phyloP scores from a whole-genome alignment of 140 eudicot species.

The Flaveria floridana region DNA sequence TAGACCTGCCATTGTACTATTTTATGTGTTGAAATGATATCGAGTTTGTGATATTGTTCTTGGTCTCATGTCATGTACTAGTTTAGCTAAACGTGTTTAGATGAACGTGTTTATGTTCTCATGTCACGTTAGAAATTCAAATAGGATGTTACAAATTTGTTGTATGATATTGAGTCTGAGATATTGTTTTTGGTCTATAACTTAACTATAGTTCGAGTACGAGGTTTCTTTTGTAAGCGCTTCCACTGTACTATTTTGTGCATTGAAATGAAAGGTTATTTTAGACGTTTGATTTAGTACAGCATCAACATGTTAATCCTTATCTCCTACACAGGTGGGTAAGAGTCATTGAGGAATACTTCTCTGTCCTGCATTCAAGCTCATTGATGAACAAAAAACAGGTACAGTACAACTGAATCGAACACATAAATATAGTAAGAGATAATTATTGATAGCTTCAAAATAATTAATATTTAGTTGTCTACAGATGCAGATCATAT shows the following conservation, averaged over 20 bases:
- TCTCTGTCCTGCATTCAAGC: conserved; percentile 51
- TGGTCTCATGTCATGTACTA: too few species aligned
- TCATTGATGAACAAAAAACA: conserved; percentile 37
- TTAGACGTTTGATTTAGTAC: neutral
- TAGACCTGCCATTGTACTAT: too few species aligned
- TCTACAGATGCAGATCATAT: neutral
- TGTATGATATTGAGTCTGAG: too few species aligned
- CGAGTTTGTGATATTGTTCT: too few species aligned
- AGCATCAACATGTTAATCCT: neutral
- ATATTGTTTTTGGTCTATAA: too few species aligned
- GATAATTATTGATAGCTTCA: neutral
- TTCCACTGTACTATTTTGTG: neutral
- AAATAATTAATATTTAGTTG: neutral
- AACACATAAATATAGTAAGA: neutral
- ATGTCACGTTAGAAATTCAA: too few species aligned
- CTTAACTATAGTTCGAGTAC: too few species aligned
- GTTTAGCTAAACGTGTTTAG: too few species aligned
- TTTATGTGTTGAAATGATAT: too few species aligned
- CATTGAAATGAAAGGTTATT: neutral
- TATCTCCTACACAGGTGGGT: conserved; percentile 67
- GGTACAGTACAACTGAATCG: conserved; percentile 32
- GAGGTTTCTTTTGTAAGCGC: neutral
- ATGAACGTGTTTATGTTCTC: too few species aligned
- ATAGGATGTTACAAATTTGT: too few species aligned
- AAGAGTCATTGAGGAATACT: conserved; percentile 66